Conservation (phyloP, 1,284 basidiomycete species). For the Trichosporon coremiiforme region DNA sequence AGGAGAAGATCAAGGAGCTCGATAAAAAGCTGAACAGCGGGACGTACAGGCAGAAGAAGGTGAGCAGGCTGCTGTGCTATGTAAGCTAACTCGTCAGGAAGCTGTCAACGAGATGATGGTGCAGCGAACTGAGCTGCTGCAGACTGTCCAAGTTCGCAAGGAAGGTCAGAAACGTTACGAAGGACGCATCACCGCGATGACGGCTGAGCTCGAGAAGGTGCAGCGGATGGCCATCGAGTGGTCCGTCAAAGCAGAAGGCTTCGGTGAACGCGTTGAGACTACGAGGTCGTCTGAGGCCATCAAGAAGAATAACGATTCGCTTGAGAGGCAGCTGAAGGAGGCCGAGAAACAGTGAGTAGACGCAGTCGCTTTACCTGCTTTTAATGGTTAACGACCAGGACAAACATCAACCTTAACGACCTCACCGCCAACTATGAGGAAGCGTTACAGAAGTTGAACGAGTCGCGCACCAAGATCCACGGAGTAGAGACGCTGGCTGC, state of each 20-base stretch:
- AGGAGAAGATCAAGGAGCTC: conserved; percentile 61
- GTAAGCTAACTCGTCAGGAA: conserved; percentile 6
- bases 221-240: neutral
- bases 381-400: conserved; percentile 58
- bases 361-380: too few relatives aligned
- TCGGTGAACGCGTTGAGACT: conserved; percentile 63
- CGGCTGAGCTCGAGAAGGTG: conserved; percentile 1
- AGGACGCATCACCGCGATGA: neutral
- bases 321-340: conserved; percentile 68
- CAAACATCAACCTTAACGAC: conserved; percentile 75
- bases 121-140: neutral
- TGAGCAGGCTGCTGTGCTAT: neutral
- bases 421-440: conserved; percentile 68
- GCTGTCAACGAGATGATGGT: conserved; percentile 2
- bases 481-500: neutral
- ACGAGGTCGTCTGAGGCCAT: conserved; percentile 64
- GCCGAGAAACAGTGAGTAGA: conserved; percentile 66
- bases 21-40: conserved; percentile 69
- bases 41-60: conserved; percentile 8
- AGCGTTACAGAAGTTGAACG: conserved; percentile 41
- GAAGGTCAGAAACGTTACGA: neutral
- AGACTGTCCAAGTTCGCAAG: neutral
- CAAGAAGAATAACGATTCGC: conserved; percentile 65
- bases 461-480: conserved; percentile 42
- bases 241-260: conserved; percentile 28